Percentiles rank a stretch among this genome's conserved stretches.
phyloP scores from a whole-genome alignment of 192 early-diverging fungal genomes.

The Rhizophagus sp. region DNA sequence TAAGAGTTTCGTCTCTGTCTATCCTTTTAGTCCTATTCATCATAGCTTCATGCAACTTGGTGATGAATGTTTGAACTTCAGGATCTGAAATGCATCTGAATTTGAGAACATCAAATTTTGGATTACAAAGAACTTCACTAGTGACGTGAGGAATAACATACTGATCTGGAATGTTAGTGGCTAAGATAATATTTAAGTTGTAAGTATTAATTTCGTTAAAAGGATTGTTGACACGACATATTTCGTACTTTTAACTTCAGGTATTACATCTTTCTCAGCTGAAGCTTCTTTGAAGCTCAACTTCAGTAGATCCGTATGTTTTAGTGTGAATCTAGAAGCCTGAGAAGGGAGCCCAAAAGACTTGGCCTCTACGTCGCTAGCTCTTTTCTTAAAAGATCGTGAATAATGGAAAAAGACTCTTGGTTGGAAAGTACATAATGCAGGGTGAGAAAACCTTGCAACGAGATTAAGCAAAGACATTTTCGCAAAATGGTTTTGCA shows the following conservation, averaged over 20 bases:
- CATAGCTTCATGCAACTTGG: slow-evolving; percentile 16
- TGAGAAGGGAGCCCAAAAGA: neutral
- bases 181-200: slow-evolving; percentile 11
- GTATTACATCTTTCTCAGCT: no score
- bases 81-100: slow-evolving; percentile 5
- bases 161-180: neutral
- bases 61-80: slow-evolving; percentile 10
- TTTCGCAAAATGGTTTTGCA: no score
- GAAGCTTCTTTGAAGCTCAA: no score
- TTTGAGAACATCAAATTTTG: neutral
- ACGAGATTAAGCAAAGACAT: slow-evolving; percentile 3
- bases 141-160: no score
- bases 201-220: slow-evolving; percentile 4
- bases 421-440: slow-evolving; percentile 5
- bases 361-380: neutral
- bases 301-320: no score
- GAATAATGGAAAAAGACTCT: slow-evolving; percentile 23
- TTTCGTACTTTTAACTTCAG: no score
- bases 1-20: slow-evolving; percentile 25
- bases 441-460: slow-evolving; percentile 17
- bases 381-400: slow-evolving; percentile 6
- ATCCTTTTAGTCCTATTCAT: neutral
- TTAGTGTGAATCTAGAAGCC: no score
- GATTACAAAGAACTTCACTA: neutral
- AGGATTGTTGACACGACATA: no score